Percentiles rank a stretch among this genome's conserved stretches.
Conservation (phyloP, 1,284 basidiomycete species). For the Salmacisia buchloeana region DNA sequence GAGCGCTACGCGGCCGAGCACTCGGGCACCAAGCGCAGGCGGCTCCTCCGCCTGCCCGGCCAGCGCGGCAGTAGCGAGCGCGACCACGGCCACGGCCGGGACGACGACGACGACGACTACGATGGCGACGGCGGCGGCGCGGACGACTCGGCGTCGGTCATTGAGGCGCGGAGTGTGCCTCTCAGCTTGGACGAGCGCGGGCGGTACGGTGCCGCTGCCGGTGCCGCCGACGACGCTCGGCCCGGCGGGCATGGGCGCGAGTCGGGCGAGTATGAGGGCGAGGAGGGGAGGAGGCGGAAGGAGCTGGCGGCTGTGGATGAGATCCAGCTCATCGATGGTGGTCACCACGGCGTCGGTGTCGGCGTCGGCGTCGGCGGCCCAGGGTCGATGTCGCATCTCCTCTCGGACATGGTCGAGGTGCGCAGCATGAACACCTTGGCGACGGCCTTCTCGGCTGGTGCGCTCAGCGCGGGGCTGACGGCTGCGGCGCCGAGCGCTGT, state of each 20-base stretch:
- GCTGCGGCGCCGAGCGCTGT: neutral
- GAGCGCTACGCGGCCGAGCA: slow-evolving; percentile 1
- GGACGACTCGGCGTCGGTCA: no score
- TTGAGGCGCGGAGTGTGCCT: neutral
- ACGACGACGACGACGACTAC: no score
- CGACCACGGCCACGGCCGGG: no score
- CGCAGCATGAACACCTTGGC: neutral
- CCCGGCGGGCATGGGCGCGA: neutral
- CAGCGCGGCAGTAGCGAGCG: neutral
- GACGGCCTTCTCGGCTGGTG: neutral
- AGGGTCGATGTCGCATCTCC: no score
- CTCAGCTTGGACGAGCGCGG: neutral
- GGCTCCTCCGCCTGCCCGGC: neutral
- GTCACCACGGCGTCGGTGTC: no score
- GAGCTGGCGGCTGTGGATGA: no score
- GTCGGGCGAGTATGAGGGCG: neutral
- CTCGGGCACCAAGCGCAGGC: neutral
- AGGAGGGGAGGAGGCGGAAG: neutral
- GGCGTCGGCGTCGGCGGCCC: no score
- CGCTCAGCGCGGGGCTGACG: neutral
- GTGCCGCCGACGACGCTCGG: neutral
- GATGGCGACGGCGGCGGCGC: no score
- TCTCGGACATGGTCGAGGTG: neutral
- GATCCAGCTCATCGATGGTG: no score
- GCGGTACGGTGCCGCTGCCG: neutral